These are phyloP conservation scores for Pseudoscleropodium purum DNA, from an alignment of 225 moss, liverwort and hornwort species.

Conservation along the genomic window DNA sequence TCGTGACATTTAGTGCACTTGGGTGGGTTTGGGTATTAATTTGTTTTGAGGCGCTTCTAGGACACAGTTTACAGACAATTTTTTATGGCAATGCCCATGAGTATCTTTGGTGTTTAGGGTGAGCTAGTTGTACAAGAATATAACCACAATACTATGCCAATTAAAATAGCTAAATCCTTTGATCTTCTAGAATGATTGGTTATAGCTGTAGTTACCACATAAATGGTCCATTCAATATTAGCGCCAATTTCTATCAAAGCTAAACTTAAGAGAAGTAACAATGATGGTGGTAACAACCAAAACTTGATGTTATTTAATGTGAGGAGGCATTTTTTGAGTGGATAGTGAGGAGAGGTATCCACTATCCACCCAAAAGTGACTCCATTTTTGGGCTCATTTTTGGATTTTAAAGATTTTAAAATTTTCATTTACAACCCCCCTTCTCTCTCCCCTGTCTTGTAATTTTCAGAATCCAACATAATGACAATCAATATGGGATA, in stretches of 20 bases:
- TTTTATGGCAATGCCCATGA: neutral
- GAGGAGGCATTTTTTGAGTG: too few relatives aligned
- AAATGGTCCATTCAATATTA: fast-evolving
- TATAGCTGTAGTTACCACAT: neutral
- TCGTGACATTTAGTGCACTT: neutral
- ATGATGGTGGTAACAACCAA: neutral
- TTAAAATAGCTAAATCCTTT: neutral
- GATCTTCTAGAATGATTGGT: neutral
- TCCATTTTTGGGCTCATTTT: too few relatives aligned
- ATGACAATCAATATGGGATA: too few relatives aligned
- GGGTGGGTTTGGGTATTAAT: neutral
- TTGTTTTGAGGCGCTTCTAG: neutral
- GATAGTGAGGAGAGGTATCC: too few relatives aligned
- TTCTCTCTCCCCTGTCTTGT: too few relatives aligned
- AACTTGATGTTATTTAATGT: neutral
- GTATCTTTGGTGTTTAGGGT: neutral
- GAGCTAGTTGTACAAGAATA: neutral
- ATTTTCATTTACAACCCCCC: too few relatives aligned
- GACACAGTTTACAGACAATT: neutral
- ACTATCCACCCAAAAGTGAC: too few relatives aligned
- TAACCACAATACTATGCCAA: neutral
- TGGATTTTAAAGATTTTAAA: too few relatives aligned
- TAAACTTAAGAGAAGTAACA: neutral
- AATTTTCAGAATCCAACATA: too few relatives aligned
- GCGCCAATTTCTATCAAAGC: fast-evolving